Percentiles rank a stretch among this genome's conserved stretches.
phyloP scores from a whole-genome alignment of 148 eudicot species.

The Bassia scoparia region DNA sequence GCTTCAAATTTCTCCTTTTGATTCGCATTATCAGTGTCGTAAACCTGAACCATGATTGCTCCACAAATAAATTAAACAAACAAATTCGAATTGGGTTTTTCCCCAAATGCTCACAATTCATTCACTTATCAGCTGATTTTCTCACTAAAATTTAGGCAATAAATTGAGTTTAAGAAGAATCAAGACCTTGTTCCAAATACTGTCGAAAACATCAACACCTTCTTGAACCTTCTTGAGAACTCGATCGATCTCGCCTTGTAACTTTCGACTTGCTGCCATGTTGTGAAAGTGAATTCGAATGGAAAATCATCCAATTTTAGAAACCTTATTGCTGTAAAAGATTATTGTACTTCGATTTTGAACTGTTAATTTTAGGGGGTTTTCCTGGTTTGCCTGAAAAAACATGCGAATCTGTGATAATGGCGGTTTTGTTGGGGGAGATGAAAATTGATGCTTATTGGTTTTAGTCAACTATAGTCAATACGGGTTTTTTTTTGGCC shows the following conservation, averaged over 20 bases:
- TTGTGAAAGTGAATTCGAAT: constrained; percentile 8
- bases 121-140: background rate
- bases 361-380: constrained; percentile 12
- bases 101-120: background rate
- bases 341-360: constrained; percentile 11
- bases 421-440: no score
- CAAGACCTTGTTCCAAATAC: constrained; percentile 96
- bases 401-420: background rate
- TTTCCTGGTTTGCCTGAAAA: background rate
- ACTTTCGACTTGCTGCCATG: constrained; percentile 96
- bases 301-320: constrained; percentile 7
- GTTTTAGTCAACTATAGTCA: no score
- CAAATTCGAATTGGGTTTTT: no score
- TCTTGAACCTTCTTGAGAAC: constrained; percentile 95
- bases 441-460: no score
- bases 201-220: constrained; percentile 95
- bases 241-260: constrained; percentile 98
- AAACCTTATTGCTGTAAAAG: background rate
- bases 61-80: background rate
- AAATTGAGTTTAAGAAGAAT: background rate
- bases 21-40: constrained; percentile 94
- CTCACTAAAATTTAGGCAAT: background rate
- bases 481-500: no score
- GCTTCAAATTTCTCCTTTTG: constrained; percentile 99
- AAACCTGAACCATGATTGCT: constrained; percentile 49